These are phyloP conservation scores for Cyclotella sp. DNA, from an alignment of 108 stramenopile genomes.

Conservation along the genomic window DNA sequence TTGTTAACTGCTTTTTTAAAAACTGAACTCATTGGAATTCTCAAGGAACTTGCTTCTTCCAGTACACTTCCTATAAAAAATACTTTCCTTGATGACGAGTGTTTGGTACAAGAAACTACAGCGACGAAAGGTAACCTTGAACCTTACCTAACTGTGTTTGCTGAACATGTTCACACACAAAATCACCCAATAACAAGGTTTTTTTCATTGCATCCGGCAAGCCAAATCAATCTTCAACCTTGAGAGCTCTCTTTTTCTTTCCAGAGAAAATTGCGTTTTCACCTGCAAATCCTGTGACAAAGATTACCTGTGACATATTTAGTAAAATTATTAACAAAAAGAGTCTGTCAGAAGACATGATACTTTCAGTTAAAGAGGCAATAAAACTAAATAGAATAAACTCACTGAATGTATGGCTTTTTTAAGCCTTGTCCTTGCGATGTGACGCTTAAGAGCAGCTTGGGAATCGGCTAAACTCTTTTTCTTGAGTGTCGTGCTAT, in stretches of 20 bases:
- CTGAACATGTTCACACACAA: too few species aligned
- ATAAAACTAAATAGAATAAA: neutral
- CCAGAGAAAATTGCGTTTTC: constrained; percentile 37
- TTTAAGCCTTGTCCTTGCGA: constrained; percentile 56
- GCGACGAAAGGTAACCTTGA: too few species aligned
- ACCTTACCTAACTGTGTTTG: too few species aligned
- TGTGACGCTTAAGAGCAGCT: constrained; percentile 41
- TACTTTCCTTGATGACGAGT: too few species aligned
- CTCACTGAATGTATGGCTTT: constrained; percentile 47
- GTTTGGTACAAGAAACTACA: too few species aligned
- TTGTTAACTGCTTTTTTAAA: too few species aligned
- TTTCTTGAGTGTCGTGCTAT: constrained; percentile 30
- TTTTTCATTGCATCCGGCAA: neutral
- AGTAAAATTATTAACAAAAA: neutral
- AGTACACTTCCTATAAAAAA: too few species aligned
- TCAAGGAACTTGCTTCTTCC: too few species aligned
- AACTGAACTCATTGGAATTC: too few species aligned
- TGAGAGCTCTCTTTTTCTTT: constrained; percentile 22
- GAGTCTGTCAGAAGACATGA: neutral
- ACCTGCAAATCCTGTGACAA: constrained; percentile 15
- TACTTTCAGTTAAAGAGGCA: too few species aligned
- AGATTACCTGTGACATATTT: constrained; percentile 4
- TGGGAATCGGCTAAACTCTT: constrained; percentile 31
- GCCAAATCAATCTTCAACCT: neutral
- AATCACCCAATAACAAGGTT: too few species aligned